Percentiles rank a stretch among this genome's conserved stretches.
Conservation (phyloP, 2,329 filamentous ascomycete genomes). For the Cladobotryum mycophilum region DNA sequence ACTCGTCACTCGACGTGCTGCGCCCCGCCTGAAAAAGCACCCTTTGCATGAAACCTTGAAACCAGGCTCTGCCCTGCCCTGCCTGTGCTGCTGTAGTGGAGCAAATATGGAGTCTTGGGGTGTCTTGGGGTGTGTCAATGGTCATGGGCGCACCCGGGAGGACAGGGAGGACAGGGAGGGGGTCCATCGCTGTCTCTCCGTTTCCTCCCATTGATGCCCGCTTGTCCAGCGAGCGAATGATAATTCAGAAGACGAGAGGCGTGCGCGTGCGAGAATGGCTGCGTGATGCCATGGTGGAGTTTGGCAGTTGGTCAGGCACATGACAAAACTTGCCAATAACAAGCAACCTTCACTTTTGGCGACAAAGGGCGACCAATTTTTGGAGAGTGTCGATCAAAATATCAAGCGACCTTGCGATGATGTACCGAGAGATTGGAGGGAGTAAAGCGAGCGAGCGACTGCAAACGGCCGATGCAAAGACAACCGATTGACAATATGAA, state of each 20-base stretch:
- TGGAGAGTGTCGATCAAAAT: too few species aligned
- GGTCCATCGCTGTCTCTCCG: too few species aligned
- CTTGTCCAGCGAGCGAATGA: too few species aligned
- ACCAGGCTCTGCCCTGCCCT: slow-evolving; percentile 5
- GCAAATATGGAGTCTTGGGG: background rate
- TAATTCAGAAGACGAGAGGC: background rate
- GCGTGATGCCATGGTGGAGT: slow-evolving; percentile 8
- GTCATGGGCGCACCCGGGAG: too few species aligned
- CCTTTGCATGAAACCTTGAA: background rate
- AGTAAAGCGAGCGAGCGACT: slow-evolving; percentile 6
- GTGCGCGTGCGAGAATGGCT: background rate
- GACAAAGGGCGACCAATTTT: background rate
- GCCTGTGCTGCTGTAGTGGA: background rate
- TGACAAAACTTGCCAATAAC: slow-evolving; percentile 6
- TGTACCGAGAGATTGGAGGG: slow-evolving; percentile 2
- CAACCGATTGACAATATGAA: slow-evolving; percentile 20
- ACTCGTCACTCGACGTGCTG: slow-evolving; percentile 8
- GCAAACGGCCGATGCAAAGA: background rate
- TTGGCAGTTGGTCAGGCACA: slow-evolving; percentile 8
- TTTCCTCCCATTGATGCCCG: too few species aligned
- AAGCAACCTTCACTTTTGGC: background rate
- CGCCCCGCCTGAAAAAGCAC: slow-evolving; percentile 7
- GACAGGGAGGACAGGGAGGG: too few species aligned
- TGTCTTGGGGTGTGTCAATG: background rate
- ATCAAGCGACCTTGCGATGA: too few species aligned